phyloP scores from a whole-genome alignment of 192 early-diverging fungal genomes.

The Backusella liffmaniae region DNA sequence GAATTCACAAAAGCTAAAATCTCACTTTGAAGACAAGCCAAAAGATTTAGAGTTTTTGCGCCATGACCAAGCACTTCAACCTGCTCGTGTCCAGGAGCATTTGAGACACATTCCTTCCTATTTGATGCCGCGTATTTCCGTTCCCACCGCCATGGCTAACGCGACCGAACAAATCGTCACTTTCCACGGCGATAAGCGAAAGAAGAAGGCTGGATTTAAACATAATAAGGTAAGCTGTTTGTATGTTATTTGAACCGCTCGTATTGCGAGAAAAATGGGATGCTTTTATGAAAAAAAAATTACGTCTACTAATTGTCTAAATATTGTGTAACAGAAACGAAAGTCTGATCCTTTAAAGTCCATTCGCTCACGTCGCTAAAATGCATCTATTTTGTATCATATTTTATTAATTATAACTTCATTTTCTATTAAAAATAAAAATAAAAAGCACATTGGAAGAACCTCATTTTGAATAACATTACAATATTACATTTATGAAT shows the following conservation, averaged over 20 bases:
- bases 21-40: slow-evolving; percentile 97
- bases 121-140: slow-evolving; percentile 79
- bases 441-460: neutral
- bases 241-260: neutral
- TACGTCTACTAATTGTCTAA: neutral
- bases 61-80: slow-evolving; percentile 88
- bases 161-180: neutral
- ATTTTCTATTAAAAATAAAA: neutral
- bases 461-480: neutral
- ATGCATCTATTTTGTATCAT: neutral
- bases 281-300: neutral
- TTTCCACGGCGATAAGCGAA: slow-evolving; percentile 21
- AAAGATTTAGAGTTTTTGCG: slow-evolving; percentile 87
- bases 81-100: slow-evolving; percentile 78
- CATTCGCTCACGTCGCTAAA: slow-evolving; percentile 11
- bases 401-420: neutral
- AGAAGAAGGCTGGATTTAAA: slow-evolving; percentile 5
- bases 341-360: slow-evolving; percentile 31
- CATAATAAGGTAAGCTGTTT: neutral
- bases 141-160: slow-evolving; percentile 26
- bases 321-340: slow-evolving; percentile 17
- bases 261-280: neutral
- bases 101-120: slow-evolving; percentile 94
- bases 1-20: slow-evolving; percentile 92
- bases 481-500: neutral